phyloP scores from a whole-genome alignment of 352 stramenopile genomes.

The Phytophthora pisi region DNA sequence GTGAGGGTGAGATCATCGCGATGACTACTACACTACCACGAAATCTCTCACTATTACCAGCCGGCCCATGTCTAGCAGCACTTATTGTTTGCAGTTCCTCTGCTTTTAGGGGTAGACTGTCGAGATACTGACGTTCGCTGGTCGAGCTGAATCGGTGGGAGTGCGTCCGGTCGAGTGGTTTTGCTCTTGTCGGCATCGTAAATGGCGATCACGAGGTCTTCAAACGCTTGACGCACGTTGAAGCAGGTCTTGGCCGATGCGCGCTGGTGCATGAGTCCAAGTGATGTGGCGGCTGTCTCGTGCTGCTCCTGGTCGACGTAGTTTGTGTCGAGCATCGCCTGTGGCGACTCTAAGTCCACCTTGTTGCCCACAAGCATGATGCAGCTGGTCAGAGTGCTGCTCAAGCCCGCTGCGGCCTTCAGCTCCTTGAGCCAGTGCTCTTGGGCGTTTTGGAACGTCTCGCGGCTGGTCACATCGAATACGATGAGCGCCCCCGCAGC shows the following conservation, averaged over 20 bases:
- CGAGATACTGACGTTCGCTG: conserved; percentile 9
- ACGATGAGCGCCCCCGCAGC: conserved; percentile 75
- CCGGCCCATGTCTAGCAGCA: conserved; percentile 20
- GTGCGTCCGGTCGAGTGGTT: conserved; percentile 42
- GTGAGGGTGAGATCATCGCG: background rate
- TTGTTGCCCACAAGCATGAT: conserved; percentile 87
- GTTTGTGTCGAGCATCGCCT: conserved; percentile 7
- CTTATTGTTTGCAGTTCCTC: conserved; percentile 7
- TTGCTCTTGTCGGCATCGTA: conserved; percentile 69
- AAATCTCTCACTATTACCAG: background rate
- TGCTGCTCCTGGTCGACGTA: conserved; percentile 52
- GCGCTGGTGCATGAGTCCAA: conserved; percentile 58
- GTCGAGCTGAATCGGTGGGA: conserved; percentile 47
- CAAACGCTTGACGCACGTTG: conserved; percentile 72
- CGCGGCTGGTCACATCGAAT: conserved; percentile 73
- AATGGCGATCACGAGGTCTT: conserved; percentile 74
- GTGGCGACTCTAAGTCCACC: conserved; percentile 50
- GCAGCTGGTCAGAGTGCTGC: conserved; percentile 67
- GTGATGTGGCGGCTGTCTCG: conserved; percentile 39
- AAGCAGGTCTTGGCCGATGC: conserved; percentile 72
- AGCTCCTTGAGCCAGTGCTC: conserved; percentile 79
- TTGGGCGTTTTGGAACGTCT: conserved; percentile 75
- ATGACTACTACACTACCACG: background rate
- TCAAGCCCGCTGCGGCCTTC: conserved; percentile 62
- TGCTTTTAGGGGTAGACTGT: conserved; percentile 4